A percentile compares a stretch with the other conserved stretches of the same genome.
Evolutionary conservation across 2,329 filamentous ascomycete species (phyloP).

Genomic region (Aureobasidium pullulans): DNA sequence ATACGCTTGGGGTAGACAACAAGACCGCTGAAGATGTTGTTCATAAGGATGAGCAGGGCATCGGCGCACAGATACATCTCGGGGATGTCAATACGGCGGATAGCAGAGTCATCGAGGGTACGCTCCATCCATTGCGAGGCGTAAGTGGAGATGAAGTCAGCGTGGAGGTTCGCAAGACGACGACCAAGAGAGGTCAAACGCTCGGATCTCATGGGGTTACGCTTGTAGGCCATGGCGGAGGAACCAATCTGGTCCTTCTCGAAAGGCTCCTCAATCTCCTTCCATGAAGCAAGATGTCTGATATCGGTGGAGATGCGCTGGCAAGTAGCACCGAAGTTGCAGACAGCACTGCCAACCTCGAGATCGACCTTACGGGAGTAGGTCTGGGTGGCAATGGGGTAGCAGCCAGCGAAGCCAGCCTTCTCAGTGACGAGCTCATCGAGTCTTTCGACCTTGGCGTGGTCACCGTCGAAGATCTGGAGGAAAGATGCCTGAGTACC

Average conservation of each 20-base stretch:
- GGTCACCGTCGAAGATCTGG: conserved; percentile 57
- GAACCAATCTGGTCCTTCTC: conserved; percentile 71
- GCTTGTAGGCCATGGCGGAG: conserved; percentile 61
- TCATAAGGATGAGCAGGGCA: conserved; percentile 38
- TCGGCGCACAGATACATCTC: conserved; percentile 44
- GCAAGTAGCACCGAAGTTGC: conserved; percentile 70
- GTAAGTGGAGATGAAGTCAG: conserved; percentile 58
- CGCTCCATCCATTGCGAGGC: conserved; percentile 70
- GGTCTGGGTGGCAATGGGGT: conserved; percentile 63
- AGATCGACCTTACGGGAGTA: conserved; percentile 79
- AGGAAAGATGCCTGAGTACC: conserved; percentile 74
- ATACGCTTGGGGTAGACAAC: conserved; percentile 74
- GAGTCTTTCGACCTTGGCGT: conserved; percentile 53
- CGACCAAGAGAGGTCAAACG: conserved; percentile 53
- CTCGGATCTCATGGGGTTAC: conserved; percentile 53
- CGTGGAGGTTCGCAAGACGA: conserved; percentile 41
- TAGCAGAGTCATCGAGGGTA: conserved; percentile 68
- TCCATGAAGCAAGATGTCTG: conserved; percentile 63
- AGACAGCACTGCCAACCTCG: conserved; percentile 71
- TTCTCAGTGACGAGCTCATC: conserved; percentile 59
- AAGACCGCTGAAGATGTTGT: conserved; percentile 65
- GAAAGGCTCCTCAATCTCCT: conserved; percentile 81
- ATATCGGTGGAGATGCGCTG: conserved; percentile 70
- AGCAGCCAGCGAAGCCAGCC: conserved; percentile 55
- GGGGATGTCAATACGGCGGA: conserved; percentile 49